Percentiles rank a stretch among this genome's conserved stretches.
These are phyloP conservation scores for Psilocybe cyanescens DNA, from an alignment of 768 basidiomycete genomes.

Conservation along the genomic window DNA sequence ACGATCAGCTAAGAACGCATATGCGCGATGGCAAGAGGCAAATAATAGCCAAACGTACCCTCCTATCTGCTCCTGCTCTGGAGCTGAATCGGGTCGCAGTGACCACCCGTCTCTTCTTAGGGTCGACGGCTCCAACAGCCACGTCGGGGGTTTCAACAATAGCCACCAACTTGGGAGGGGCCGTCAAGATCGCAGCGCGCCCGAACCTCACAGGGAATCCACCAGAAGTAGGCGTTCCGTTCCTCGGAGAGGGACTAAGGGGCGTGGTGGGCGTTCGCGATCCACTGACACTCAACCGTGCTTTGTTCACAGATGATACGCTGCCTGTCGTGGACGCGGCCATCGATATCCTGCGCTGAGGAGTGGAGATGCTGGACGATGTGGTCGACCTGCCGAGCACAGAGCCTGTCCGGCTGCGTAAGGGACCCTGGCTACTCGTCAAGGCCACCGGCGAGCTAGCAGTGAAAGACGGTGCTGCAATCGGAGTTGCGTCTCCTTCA, in stretches of 20 bases:
- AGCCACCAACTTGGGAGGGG: slow-evolving; percentile 82
- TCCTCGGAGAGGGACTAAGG: slow-evolving; percentile 48
- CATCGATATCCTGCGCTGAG: slow-evolving; percentile 45
- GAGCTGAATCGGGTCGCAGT: slow-evolving; percentile 90
- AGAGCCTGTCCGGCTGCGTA: slow-evolving; percentile 52
- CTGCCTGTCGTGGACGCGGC: slow-evolving; percentile 29
- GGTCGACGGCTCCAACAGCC: slow-evolving; percentile 88
- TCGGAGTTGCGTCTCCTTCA: slow-evolving; percentile 45
- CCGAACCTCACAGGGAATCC: slow-evolving; percentile 59
- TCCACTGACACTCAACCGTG: slow-evolving; percentile 42
- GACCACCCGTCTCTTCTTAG: slow-evolving; percentile 80
- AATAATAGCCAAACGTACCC: slow-evolving; percentile 50
- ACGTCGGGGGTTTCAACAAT: slow-evolving; percentile 88
- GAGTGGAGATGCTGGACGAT: slow-evolving; percentile 26
- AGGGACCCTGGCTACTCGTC: slow-evolving; percentile 29
- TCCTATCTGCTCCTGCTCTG: slow-evolving; percentile 77
- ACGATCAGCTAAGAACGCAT: neutral
- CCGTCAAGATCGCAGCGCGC: slow-evolving; percentile 76
- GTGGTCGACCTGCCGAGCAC: slow-evolving; percentile 59
- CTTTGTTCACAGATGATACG: slow-evolving; percentile 26
- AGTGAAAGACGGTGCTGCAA: slow-evolving; percentile 23
- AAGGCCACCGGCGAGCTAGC: slow-evolving; percentile 25
- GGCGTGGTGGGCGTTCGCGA: slow-evolving; percentile 51
- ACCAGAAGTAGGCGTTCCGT: slow-evolving; percentile 42
- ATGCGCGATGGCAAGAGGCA: neutral